These are phyloP conservation scores for Colletotrichum gloeosporioides DNA, from an alignment of 2,329 filamentous ascomycete species.

Conservation along the genomic window DNA sequence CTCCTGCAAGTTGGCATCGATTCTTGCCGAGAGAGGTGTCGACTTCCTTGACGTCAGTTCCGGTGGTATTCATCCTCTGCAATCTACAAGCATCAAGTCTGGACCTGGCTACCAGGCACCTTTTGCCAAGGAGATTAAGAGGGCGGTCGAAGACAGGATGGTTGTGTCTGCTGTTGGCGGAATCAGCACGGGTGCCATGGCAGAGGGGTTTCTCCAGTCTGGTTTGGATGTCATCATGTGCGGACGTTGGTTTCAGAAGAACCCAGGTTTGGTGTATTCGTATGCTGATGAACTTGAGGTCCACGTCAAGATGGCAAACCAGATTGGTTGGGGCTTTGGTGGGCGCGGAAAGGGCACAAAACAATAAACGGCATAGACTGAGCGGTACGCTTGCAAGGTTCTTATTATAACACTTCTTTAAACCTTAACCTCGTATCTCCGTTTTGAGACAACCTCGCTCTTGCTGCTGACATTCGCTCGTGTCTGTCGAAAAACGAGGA, in stretches of 20 bases:
- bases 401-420: background rate
- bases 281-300: constrained; percentile 60
- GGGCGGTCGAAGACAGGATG: constrained; percentile 67
- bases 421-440: background rate
- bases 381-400: background rate
- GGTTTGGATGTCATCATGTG: constrained; percentile 54
- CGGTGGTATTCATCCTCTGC: constrained; percentile 66
- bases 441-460: background rate
- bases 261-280: constrained; percentile 59
- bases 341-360: constrained; percentile 33
- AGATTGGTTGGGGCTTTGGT: constrained; percentile 62
- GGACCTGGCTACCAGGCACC: constrained; percentile 74
- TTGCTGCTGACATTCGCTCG: background rate
- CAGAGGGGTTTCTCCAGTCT: constrained; percentile 51
- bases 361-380: background rate
- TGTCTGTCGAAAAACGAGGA: background rate
- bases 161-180: constrained; percentile 52
- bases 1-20: constrained; percentile 64
- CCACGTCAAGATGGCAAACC: constrained; percentile 51
- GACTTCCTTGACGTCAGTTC: constrained; percentile 78
- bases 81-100: constrained; percentile 54
- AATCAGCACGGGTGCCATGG: constrained; percentile 50
- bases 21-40: constrained; percentile 70
- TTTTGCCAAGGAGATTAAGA: constrained; percentile 74
- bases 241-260: constrained; percentile 63